These are phyloP conservation scores for Claviceps fusiformis DNA, from an alignment of 2,329 filamentous ascomycete genomes.

Conservation along the genomic window DNA sequence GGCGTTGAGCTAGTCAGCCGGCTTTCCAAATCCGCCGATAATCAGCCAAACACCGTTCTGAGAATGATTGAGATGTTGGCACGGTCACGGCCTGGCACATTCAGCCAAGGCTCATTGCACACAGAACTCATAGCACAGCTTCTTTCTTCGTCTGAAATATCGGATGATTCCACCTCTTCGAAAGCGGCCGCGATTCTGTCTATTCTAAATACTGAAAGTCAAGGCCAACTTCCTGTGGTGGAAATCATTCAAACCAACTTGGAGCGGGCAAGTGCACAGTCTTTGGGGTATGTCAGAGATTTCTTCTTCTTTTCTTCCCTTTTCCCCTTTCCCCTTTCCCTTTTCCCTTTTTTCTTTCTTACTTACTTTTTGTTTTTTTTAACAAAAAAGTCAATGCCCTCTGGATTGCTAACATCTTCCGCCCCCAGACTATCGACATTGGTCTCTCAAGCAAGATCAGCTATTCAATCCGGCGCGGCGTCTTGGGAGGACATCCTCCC, in stretches of 20 bases:
- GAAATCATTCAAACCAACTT: constrained; percentile 43
- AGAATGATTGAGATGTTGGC: constrained; percentile 35
- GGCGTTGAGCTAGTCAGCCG: constrained; percentile 22
- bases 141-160: constrained; percentile 38
- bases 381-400: too few relatives aligned
- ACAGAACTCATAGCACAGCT: constrained; percentile 38
- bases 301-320: too few relatives aligned
- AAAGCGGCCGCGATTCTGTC: constrained; percentile 29
- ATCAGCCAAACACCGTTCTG: constrained; percentile 20
- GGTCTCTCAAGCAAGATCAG: constrained; percentile 29
- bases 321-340: too few relatives aligned
- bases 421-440: constrained; percentile 35
- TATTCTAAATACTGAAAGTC: constrained; percentile 29
- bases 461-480: constrained; percentile 14
- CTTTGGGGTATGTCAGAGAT: constrained; percentile 34
- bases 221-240: constrained; percentile 30
- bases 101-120: constrained; percentile 31
- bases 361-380: too few relatives aligned
- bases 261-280: constrained; percentile 32
- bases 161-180: constrained; percentile 23
- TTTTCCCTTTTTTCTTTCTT: too few relatives aligned
- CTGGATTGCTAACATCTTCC: background rate
- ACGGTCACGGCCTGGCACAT: constrained; percentile 27
- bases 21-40: constrained; percentile 16
- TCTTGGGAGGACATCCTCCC: constrained; percentile 44